Evolutionary conservation across 495 filamentous ascomycete genomes (phyloP), one percentile per base, ranked within the genome.

Genomic region (Niebla homalea): DNA sequence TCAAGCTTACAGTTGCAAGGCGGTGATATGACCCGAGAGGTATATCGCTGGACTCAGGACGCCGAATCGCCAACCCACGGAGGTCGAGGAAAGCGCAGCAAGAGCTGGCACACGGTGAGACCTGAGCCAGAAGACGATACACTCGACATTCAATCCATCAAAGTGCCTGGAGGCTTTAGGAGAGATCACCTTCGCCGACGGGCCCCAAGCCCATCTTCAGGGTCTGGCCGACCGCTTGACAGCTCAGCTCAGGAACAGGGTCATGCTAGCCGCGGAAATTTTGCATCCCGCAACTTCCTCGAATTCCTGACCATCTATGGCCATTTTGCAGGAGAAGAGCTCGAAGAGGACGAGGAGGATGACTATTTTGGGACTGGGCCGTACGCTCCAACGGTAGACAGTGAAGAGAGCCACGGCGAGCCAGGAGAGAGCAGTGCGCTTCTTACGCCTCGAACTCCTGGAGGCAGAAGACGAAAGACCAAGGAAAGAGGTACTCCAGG

Each of bases 341-440:
- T 98, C 6, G 88, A 95, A 64, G 89, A 96, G 61, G 92, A 96
- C 57, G 90, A 97, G 49, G 90, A 95, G 61, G 87, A 90, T 63
- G 88, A 93, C 55, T 94, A 90, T 60, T 88, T 92, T 58, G 78
- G 78, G 8, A 82, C 82, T 5, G 81, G 81, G 41, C 71, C 76
- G 38, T 84, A 79, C 56, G 71, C 74, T 11, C 53, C 48, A 16
- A 55, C 54, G 35, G 67, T 66, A 23, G 57, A 60, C 38, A 67
- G 60, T 62, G 68, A 48, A 60, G 74, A 57, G 19, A 74, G 68
- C 4, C 81, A 79, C 35, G 71, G 75, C 55, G 81, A 84, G 46
- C 76, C 80, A 23, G 85, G 85, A 59, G 90, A 97, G 65, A 80
- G 83, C 43, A 89, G 86, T 54, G 77, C 86, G 8, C 67, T 98